Base-by-base conservation (phyloP, 2,329 filamentous ascomycete species). In the Ophioceras dolichostomum region DNA sequence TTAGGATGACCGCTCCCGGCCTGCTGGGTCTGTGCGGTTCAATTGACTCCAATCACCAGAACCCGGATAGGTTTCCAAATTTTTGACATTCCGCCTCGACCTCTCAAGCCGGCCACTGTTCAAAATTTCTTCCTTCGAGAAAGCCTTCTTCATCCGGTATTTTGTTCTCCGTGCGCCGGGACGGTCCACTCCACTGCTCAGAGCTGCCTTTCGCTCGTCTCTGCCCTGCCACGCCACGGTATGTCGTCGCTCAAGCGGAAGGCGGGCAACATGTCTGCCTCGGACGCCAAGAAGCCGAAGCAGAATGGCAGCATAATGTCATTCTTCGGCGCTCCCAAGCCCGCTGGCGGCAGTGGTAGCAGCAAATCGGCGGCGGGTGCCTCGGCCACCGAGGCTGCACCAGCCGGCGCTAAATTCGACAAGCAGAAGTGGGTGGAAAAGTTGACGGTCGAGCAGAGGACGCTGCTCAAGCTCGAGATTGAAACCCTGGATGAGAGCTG, bases 401-500 rank as follows among this genome's bases (percentile, higher is more conserved):
- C 57, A 4, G 45, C 61, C 24, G 49, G 59, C 5, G 44, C 56
- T 40, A 83, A 74, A 46, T 96, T 95, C 55, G 73, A 95, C 66
- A 95, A 94, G 65, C 75, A 76, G 32, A 85, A 83, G 59, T 98
- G 91, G 91, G 68, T 88, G n/a, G 73, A 75, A 16, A 73, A 74
- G 40, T 68, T 98, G 44, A 87, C 74, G 0, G 59, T 73, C 0
- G 91, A 98, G 62, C 85, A 95, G 58, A 85, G 76, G 53, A 70
- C 80, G 37, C 67, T 96, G 33, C 70, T 98, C 34, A 69, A 83
- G 52, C 70, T 98, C 29, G 91, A 98, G 63, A 94, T 98, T 47
- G 77, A 93, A 32, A 95, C 88, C 0, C 64, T 98, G 42, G 75
- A 95, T 54, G 83, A 88, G 42, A 93, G 81, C 63, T 98, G 91